Conservation (phyloP, 176 grass and related monocot genomes). For the Chloris gayana region DNA sequence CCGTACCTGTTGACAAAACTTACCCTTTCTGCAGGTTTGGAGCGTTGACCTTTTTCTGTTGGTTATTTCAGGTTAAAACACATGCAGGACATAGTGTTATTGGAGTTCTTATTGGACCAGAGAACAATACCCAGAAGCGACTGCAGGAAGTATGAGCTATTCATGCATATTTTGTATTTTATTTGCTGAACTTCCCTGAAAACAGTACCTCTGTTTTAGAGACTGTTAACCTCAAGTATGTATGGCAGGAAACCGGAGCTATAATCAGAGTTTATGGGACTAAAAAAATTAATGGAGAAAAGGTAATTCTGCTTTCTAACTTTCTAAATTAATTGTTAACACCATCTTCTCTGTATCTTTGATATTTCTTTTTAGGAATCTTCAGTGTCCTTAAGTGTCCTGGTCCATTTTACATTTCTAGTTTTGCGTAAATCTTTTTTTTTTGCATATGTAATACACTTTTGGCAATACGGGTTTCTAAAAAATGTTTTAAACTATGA, state of each 20-base stretch:
- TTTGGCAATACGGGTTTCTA: not conserved
- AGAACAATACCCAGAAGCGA: conserved; percentile 75
- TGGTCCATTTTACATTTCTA: not conserved
- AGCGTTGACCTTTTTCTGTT: conserved; percentile 33
- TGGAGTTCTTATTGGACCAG: conserved; percentile 77
- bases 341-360: not conserved
- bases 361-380: too few species aligned
- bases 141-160: conserved; percentile 73
- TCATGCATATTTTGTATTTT: conserved; percentile 26
- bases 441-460: not conserved
- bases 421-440: not conserved
- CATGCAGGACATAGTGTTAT: conserved; percentile 70
- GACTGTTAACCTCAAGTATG: conserved; percentile 27
- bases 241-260: conserved; percentile 82
- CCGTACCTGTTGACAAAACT: not conserved
- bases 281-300: conserved; percentile 70
- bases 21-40: conserved; percentile 9
- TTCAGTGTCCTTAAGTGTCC: not conserved
- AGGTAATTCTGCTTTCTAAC: conserved; percentile 56
- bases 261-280: conserved; percentile 73
- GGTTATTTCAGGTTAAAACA: conserved; percentile 58
- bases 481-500: not conserved
- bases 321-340: not conserved
- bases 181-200: conserved; percentile 17
- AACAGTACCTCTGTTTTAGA: conserved; percentile 1